Evolutionary conservation across 1,284 basidiomycete genomes (phyloP), one percentile per base, ranked within the genome.

Genomic region (Tilletia caries): DNA sequence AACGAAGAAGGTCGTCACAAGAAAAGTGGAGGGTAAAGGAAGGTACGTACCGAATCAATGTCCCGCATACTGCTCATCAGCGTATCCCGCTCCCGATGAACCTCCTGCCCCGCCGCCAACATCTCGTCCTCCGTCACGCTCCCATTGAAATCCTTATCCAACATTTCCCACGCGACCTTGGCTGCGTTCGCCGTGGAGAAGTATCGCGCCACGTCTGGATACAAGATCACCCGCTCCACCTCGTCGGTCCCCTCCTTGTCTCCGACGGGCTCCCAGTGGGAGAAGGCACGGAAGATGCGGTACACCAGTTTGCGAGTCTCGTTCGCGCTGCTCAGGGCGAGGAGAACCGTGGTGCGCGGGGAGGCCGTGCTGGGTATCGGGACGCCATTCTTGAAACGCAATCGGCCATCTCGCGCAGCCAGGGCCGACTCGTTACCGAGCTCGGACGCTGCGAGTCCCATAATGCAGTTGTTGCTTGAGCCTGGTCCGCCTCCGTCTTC

Each of bases 21-120:
- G n/a, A n/a, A n/a, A n/a, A n/a, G 27, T 32, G 58, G 8, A 32
- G 5, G 29, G 13, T 79, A 25, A 68, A 71, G 68, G 82, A 80
- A 43, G 81, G 72, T 89, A 34, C 94, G 92, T 4, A 92, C 93
- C 70, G 91, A 92, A 83, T 96, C 93, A 67, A 95, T 86, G 83
- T 95, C 93, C 48, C 89, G 88, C 92, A 97, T 93, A 13, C 91
- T 92, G 77, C 91, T 89, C 73, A 92, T 90, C 67, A 96, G 88
- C 5, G 91, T 89, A 48, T 93, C 84, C 72, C 93, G 89, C 79
- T 95, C 93, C 37, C 91, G 88, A 82, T 95, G 92, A 70, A 92
- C 88, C 67, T 92, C 79, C 86, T 92, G 85, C 83, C 91, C 90
- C 18, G 91, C 88, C 84, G 90, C 87, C 81, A 92, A 90, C 33